Evolutionary conservation across 192 early-diverging fungal species (phyloP).

Genomic region (Backusella circina): DNA sequence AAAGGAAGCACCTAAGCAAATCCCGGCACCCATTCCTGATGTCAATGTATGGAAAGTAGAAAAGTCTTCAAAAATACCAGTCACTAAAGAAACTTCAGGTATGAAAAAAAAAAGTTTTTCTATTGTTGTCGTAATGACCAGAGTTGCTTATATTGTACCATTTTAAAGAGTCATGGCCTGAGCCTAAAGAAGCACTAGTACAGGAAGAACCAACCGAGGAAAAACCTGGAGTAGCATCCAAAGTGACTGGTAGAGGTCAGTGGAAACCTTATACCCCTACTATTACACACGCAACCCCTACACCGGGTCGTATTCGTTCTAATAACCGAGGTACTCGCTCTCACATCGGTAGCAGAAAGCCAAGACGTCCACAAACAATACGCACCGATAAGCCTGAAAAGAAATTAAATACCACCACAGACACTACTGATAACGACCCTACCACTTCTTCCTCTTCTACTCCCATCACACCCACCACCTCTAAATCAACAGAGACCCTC

Average conservation of each 20-base stretch:
- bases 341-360: constrained; percentile 26
- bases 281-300: constrained; percentile 50
- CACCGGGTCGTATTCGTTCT: constrained; percentile 29
- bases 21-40: constrained; percentile 34
- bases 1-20: background rate
- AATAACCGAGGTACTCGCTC: background rate
- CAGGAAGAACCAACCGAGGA: constrained; percentile 8
- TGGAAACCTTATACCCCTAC: constrained; percentile 49
- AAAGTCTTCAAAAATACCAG: constrained; percentile 6
- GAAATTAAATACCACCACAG: background rate
- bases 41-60: constrained; percentile 34
- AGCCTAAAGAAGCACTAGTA: constrained; percentile 23
- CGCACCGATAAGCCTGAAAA: constrained; percentile 1
- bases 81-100: constrained; percentile 11
- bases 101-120: background rate
- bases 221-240: constrained; percentile 15
- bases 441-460: background rate
- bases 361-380: constrained; percentile 6
- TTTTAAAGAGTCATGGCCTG: constrained; percentile 25
- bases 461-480: background rate
- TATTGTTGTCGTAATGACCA: background rate
- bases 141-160: background rate
- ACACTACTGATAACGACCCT: constrained; percentile 2
- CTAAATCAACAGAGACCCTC: background rate
- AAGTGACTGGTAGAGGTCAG: constrained; percentile 44